These are phyloP conservation scores for Elaeagnus macrophylla DNA, from an alignment of 306 rosid genomes.

Conservation along the genomic window DNA sequence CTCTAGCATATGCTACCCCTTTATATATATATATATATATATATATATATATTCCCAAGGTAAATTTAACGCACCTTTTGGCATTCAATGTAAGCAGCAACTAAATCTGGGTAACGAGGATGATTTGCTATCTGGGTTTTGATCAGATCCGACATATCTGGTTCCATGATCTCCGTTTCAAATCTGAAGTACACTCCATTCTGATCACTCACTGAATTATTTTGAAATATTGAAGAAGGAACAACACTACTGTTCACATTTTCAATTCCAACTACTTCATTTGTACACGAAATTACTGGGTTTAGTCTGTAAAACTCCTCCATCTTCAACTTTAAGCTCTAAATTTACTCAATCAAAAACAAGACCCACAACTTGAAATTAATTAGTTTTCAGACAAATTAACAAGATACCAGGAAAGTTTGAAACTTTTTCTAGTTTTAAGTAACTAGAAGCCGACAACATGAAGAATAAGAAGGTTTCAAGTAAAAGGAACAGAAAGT, in stretches of 20 bases:
- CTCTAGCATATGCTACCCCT: too few species aligned
- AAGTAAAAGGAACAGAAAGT: too few species aligned
- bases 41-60: too few species aligned
- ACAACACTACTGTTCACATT: not conserved
- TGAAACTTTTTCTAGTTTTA: too few species aligned
- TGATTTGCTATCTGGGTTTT: constrained; percentile 68
- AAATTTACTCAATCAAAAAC: too few species aligned
- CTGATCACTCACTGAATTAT: not conserved
- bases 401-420: not conserved
- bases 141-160: constrained; percentile 35
- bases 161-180: constrained; percentile 14
- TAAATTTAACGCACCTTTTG: too few species aligned
- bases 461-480: too few species aligned
- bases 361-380: not conserved
- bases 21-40: too few species aligned
- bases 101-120: constrained; percentile 58
- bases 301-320: constrained; percentile 14
- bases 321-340: not conserved
- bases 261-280: constrained; percentile 7
- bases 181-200: constrained; percentile 15
- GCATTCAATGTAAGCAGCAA: constrained; percentile 62
- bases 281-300: constrained; percentile 14
- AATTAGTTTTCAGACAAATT: not conserved
- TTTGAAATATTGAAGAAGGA: not conserved
- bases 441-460: too few species aligned